These are phyloP conservation scores for Corylus heterophylla DNA, from an alignment of 306 rosid species.

Conservation along the genomic window DNA sequence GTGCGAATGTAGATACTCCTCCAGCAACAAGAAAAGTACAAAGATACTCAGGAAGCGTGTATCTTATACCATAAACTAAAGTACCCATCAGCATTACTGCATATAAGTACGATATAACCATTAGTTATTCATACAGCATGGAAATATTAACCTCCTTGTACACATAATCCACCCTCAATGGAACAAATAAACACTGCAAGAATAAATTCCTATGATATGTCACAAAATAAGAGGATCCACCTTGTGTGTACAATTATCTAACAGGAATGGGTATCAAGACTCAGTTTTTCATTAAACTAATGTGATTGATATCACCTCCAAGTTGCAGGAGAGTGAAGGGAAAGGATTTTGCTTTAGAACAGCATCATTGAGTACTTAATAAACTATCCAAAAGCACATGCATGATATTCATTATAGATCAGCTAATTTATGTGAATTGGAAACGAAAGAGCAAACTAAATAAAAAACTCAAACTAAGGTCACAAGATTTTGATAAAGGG, in stretches of 20 bases:
- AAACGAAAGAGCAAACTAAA: neutral
- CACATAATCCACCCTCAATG: neutral
- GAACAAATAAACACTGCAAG: neutral
- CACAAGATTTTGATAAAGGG: neutral
- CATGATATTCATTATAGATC: neutral
- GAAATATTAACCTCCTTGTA: neutral
- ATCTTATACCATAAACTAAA: constrained; percentile 77
- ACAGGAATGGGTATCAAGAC: neutral
- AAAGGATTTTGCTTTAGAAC: neutral
- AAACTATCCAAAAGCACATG: neutral
- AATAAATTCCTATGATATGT: neutral
- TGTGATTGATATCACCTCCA: neutral
- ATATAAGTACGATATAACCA: constrained; percentile 24
- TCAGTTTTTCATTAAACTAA: neutral
- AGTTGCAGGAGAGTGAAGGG: neutral
- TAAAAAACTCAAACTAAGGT: neutral
- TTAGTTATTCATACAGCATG: constrained; percentile 14
- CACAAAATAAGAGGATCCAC: neutral
- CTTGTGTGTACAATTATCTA: neutral
- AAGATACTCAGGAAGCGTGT: constrained; percentile 74
- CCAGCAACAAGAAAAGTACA: constrained; percentile 96
- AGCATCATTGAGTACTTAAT: neutral
- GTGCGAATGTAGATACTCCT: constrained; percentile 91
- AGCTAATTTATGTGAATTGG: neutral
- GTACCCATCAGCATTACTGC: constrained; percentile 99